Percentiles rank a stretch among this genome's conserved stretches.
phyloP scores from a whole-genome alignment of 2,329 filamentous ascomycete species.

The Cordyceps militaris region DNA sequence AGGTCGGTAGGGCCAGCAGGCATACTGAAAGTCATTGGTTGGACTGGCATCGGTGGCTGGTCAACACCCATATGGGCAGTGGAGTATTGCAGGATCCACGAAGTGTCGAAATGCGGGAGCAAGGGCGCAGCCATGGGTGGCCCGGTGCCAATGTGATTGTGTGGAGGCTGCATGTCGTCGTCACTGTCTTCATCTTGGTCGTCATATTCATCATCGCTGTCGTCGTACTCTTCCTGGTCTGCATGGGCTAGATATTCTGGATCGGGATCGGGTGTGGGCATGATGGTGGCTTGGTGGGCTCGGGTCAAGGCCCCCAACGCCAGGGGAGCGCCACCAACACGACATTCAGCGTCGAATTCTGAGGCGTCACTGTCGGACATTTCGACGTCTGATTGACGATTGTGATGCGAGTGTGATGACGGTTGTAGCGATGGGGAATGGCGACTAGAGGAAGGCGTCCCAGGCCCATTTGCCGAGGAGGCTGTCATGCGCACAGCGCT shows the following conservation, averaged over 20 bases:
- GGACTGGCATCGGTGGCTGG: neutral
- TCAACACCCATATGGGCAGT: neutral
- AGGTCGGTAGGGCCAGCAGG: conserved; percentile 6
- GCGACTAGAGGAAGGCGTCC: neutral
- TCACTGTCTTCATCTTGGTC: conserved; percentile 8
- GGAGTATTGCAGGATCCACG: neutral
- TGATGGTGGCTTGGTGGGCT: neutral
- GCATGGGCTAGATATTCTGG: neutral
- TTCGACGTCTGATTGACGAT: conserved; percentile 19
- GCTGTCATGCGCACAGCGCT: conserved; percentile 1
- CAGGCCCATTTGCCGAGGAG: neutral
- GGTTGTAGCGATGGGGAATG: neutral
- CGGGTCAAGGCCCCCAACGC: neutral
- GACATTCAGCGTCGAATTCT: conserved; percentile 14
- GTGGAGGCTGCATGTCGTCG: neutral
- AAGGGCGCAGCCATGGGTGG: neutral
- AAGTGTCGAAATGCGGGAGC: neutral
- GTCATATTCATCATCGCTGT: neutral
- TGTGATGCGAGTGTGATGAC: neutral
- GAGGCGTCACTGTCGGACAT: neutral
- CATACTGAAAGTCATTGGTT: neutral
- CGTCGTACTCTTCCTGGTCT: conserved; percentile 1
- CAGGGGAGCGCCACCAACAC: conserved; percentile 4
- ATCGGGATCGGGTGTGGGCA: neutral
- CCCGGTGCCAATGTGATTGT: neutral